Percentiles rank a stretch among this genome's conserved stretches.
Conservation (phyloP, 116 monocot genomes). For the Cymodocea nodosa region DNA sequence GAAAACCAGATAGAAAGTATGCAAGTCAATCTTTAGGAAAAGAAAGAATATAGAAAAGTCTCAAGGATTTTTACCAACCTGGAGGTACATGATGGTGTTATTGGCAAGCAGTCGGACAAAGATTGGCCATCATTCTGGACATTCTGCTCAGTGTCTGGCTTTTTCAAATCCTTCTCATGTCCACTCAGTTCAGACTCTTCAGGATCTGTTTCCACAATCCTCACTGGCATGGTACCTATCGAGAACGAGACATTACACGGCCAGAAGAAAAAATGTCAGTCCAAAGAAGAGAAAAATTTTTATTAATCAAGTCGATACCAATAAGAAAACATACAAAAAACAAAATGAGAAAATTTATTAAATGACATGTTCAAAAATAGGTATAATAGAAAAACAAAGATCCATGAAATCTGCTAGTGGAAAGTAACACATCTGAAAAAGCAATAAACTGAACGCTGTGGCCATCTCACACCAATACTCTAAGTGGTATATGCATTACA, state of each 20-base stretch:
- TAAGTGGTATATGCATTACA: no score
- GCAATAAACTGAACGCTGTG: no score
- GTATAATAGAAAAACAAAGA: no score
- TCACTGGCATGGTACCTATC: constrained; percentile 15
- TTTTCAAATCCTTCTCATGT: constrained; percentile 29
- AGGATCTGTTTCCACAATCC: constrained; percentile 32
- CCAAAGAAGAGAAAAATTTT: not conserved
- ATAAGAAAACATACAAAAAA: no score
- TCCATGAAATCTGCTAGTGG: no score
- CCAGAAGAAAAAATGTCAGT: not conserved
- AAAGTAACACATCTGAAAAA: no score
- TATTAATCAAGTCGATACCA: no score
- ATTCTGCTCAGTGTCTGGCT: constrained; percentile 21
- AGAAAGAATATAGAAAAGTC: not conserved
- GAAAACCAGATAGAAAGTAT: not conserved
- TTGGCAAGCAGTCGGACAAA: constrained; percentile 20
- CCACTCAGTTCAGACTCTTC: constrained; percentile 29
- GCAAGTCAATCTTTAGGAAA: not conserved
- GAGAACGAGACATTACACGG: not conserved
- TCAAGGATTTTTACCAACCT: constrained; percentile 30
- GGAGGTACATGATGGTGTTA: constrained; percentile 33
- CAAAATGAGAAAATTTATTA: no score
- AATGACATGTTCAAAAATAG: no score
- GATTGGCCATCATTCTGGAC: constrained; percentile 19
- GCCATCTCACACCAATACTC: no score